Base-by-base conservation (phyloP, 768 basidiomycete species). In the Trametes elegans region DNA sequence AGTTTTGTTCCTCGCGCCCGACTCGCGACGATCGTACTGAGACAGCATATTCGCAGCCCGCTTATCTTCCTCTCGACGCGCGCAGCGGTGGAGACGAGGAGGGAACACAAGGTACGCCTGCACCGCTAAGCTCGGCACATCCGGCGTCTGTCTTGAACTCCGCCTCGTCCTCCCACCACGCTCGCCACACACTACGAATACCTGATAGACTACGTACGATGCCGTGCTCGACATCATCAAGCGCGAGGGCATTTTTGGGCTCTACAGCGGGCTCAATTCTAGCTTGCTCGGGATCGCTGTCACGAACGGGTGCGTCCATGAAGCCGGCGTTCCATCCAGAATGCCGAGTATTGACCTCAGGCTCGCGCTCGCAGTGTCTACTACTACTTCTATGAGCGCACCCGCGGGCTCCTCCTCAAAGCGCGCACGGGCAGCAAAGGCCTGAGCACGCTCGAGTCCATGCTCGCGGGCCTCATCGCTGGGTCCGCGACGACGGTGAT, bases 1-100 rank as follows among this genome's bases (percentile, higher is more conserved):
- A 71, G 87, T 68, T 46, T 42, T 49, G 7, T 14, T 23, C 9
- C 26, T 13, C 41, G 14, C 16, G 16, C 21, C 13, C n/a, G n/a
- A 2, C 3, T 11, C 13, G 21, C 21, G 14, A 19, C 21, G 16
- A 9, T 9, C 3, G 23, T 41, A 31, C 24, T 49, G 32, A 51
- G 34, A 13, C 38, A 23, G 2, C 19, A 11, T 8, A 26, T 32
- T 32, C 52, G 39, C 54, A 97, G 93, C 66, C 97, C 97, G 7
- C 79, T 99, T 31, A 85, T 97, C 56, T 89, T 93, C 68, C 73
- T 98, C 36, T 95, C 92, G 7, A 98, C 96, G 1, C 82, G 95
- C 44, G 92, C 93, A 3, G 96, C 95, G 7, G 92, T 98, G 4
- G 87, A 92, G 61, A 87, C 88, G 0, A 90, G 86, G 74, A 85